A percentile compares a stretch with the other conserved stretches of the same genome.
Evolutionary conservation across 192 early-diverging fungal species (phyloP).

Genomic region (Backusella morwellensis): DNA sequence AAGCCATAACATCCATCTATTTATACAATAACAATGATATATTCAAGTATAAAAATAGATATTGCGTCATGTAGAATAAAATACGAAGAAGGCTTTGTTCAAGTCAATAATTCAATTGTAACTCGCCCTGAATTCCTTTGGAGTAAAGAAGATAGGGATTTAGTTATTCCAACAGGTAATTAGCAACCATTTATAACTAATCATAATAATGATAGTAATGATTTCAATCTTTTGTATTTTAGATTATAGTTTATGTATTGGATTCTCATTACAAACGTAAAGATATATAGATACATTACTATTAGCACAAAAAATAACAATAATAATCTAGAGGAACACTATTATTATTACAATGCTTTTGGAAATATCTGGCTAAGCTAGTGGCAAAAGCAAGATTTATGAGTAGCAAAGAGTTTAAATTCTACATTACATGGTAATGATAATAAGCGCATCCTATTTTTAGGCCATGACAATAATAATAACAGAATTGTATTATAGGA

Average conservation of each 20-base stretch:
- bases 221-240: not conserved
- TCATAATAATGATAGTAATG: not conserved
- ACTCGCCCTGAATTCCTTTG: conserved; percentile 27
- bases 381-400: conserved; percentile 43
- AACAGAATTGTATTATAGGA: conserved; percentile 10
- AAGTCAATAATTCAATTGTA: not conserved
- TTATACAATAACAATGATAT: not conserved
- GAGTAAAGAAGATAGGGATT: conserved; percentile 14
- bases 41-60: conserved; percentile 14
- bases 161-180: conserved; percentile 23
- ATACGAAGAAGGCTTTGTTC: conserved; percentile 39
- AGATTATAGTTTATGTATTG: conserved; percentile 40
- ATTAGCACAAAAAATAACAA: not conserved
- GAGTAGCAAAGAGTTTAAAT: conserved; percentile 46
- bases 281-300: not conserved
- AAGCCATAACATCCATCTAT: not conserved
- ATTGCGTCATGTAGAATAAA: conserved; percentile 30
- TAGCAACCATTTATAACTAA: not conserved
- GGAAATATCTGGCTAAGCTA: conserved; percentile 44
- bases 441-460: not conserved
- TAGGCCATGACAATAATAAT: not conserved
- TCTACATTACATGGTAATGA: conserved; percentile 37
- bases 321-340: conserved; percentile 33
- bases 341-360: conserved; percentile 47
- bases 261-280: conserved; percentile 45